Evolutionary conservation across 352 stramenopile genomes (phyloP).

Genomic region (Elongisporangium anandrum): DNA sequence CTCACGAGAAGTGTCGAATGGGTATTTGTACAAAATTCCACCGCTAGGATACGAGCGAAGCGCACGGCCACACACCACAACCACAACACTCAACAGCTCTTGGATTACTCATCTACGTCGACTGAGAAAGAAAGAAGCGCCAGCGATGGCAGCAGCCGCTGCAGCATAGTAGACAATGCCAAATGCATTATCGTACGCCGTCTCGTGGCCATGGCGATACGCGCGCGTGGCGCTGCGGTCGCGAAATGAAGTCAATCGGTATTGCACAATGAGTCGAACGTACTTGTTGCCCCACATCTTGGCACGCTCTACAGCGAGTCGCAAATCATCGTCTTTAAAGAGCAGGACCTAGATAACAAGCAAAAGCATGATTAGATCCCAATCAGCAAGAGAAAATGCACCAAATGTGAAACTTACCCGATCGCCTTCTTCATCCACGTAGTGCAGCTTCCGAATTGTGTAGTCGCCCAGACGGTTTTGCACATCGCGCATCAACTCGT

Average conservation of each 20-base stretch:
- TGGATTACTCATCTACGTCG: slow-evolving; percentile 39
- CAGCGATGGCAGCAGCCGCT: slow-evolving; percentile 67
- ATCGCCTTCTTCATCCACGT: slow-evolving; percentile 81
- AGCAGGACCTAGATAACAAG: slow-evolving; percentile 47
- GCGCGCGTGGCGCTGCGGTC: slow-evolving; percentile 33
- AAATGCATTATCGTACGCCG: slow-evolving; percentile 36
- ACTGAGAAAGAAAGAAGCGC: slow-evolving; percentile 76
- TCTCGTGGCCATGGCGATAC: slow-evolving; percentile 14
- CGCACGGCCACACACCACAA: slow-evolving; percentile 3
- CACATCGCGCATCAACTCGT: slow-evolving; percentile 65
- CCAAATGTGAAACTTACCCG: slow-evolving; percentile 14
- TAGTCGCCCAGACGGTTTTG: slow-evolving; percentile 69
- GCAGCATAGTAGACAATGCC: slow-evolving; percentile 81
- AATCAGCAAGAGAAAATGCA: neutral
- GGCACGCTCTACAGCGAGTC: slow-evolving; percentile 71
- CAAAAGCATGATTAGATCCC: slow-evolving; percentile 4
- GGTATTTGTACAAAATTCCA: slow-evolving; percentile 6
- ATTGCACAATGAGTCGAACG: slow-evolving; percentile 64
- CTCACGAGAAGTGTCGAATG: neutral
- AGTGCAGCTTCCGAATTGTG: slow-evolving; percentile 72
- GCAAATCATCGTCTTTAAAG: slow-evolving; percentile 76
- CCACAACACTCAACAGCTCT: neutral
- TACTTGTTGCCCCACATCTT: slow-evolving; percentile 84
- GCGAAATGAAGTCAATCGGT: slow-evolving; percentile 24
- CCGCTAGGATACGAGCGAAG: neutral